Percentiles rank a stretch among this genome's conserved stretches.
These are phyloP conservation scores for Lipomyces starkeyi DNA, from an alignment of 805 yeast species.

Conservation along the genomic window DNA sequence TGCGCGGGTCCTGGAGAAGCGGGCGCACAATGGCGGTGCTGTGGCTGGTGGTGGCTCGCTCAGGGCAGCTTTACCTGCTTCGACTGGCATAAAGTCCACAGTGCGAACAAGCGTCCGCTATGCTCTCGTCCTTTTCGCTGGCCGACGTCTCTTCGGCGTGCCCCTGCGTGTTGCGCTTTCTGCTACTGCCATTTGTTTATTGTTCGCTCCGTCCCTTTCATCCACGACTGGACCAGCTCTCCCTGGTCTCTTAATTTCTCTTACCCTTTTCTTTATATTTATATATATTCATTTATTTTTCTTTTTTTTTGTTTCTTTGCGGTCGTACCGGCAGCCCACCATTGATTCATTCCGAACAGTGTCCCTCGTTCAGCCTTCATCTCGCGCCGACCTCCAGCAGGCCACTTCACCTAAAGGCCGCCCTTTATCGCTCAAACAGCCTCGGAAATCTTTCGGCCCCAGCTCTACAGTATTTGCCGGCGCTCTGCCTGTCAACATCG, in stretches of 20 bases:
- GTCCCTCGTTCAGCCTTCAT: background rate
- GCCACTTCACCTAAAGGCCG: background rate
- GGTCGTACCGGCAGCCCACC: background rate
- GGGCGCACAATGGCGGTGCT: background rate
- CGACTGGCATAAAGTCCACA: background rate
- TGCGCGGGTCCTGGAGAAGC: background rate
- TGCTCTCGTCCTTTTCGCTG: background rate
- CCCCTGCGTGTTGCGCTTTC: conserved; percentile 1
- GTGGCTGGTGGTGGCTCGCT: background rate
- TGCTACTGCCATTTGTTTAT: conserved; percentile 5
- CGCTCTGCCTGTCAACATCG: background rate
- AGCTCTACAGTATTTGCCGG: background rate
- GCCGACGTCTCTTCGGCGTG: background rate
- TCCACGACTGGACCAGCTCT: background rate
- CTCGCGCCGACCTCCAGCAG: too few relatives aligned
- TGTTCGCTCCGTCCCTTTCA: background rate
- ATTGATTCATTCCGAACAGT: background rate
- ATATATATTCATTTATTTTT: background rate
- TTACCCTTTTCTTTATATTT: background rate
- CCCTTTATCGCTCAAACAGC: background rate
- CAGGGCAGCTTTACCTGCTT: background rate
- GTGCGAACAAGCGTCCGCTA: background rate
- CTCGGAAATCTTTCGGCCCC: background rate
- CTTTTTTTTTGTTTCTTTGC: background rate
- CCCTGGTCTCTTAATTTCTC: background rate